Conservation (phyloP, 2,329 filamentous ascomycete species). For the Exserohilum rostratum region DNA sequence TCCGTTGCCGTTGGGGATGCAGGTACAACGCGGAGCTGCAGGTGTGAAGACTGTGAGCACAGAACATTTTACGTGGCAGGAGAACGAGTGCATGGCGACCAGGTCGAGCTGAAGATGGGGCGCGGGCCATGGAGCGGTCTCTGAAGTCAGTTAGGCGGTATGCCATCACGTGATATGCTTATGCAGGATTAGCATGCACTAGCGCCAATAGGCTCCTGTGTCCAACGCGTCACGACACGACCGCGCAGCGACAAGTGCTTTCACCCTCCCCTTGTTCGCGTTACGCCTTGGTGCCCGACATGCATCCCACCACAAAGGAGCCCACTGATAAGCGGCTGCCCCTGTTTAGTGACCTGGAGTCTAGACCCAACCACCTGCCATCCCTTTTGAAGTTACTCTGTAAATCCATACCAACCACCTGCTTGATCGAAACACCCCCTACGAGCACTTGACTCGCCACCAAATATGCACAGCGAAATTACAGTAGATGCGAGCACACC, state of each 20-base stretch:
- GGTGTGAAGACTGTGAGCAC: no score
- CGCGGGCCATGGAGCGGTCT: not conserved
- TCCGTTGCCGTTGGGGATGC: slow-evolving; percentile 9
- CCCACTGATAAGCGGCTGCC: not conserved
- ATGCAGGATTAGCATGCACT: not conserved
- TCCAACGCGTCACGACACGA: not conserved
- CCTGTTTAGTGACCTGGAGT: not conserved
- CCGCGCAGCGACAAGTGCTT: not conserved
- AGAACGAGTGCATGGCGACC: no score
- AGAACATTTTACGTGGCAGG: no score
- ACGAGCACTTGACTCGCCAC: not conserved
- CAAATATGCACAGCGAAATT: slow-evolving; percentile 24
- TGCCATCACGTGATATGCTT: not conserved
- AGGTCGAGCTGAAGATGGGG: not conserved
- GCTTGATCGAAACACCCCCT: not conserved
- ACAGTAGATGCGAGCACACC: slow-evolving; percentile 25
- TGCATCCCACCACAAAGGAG: not conserved
- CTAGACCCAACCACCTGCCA: not conserved
- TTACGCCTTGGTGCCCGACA: not conserved
- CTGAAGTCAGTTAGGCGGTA: not conserved
- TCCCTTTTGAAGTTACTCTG: not conserved
- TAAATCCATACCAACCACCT: not conserved
- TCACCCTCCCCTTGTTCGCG: not conserved
- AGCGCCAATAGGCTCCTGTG: not conserved
- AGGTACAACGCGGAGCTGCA: no score